Conservation (phyloP, 805 yeast genomes). For the Ogataea sp. region DNA sequence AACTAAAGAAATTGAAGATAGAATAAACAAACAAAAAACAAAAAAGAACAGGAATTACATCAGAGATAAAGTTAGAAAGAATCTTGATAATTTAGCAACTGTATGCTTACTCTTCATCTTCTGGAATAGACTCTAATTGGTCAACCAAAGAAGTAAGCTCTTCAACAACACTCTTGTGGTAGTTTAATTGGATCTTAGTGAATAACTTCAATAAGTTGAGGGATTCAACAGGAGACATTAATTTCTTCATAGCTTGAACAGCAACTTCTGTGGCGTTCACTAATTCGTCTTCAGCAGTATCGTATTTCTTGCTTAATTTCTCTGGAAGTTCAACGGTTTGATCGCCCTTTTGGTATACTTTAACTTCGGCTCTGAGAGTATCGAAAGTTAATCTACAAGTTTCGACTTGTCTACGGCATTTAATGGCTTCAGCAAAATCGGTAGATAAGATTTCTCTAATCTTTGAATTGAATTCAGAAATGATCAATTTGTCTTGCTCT, state of each 20-base stretch:
- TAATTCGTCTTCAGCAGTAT: slow-evolving; percentile 64
- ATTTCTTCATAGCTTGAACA: slow-evolving; percentile 68
- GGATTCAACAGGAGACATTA: slow-evolving; percentile 60
- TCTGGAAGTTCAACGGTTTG: slow-evolving; percentile 36
- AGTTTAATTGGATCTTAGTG: slow-evolving; percentile 61
- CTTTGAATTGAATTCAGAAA: slow-evolving; percentile 49
- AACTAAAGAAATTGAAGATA: no score
- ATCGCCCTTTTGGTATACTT: slow-evolving; percentile 26
- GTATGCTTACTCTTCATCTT: slow-evolving; percentile 28
- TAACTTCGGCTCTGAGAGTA: slow-evolving; percentile 53
- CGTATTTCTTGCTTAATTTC: slow-evolving; percentile 42
- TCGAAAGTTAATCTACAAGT: slow-evolving; percentile 65
- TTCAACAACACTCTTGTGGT: slow-evolving; percentile 42
- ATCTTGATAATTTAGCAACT: background rate
- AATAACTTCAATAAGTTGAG: slow-evolving; percentile 58
- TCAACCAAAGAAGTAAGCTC: slow-evolving; percentile 39
- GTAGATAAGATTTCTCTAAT: slow-evolving; percentile 44
- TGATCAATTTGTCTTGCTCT: slow-evolving; percentile 60
- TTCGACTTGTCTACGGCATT: slow-evolving; percentile 61
- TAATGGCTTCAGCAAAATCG: slow-evolving; percentile 53
- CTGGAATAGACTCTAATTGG: slow-evolving; percentile 33
- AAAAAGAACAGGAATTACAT: background rate
- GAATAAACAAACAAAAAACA: no score
- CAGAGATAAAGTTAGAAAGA: no score
- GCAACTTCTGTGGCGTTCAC: slow-evolving; percentile 74